Conservation (phyloP, 1,284 basidiomycete genomes). For the Tilletia caries region DNA sequence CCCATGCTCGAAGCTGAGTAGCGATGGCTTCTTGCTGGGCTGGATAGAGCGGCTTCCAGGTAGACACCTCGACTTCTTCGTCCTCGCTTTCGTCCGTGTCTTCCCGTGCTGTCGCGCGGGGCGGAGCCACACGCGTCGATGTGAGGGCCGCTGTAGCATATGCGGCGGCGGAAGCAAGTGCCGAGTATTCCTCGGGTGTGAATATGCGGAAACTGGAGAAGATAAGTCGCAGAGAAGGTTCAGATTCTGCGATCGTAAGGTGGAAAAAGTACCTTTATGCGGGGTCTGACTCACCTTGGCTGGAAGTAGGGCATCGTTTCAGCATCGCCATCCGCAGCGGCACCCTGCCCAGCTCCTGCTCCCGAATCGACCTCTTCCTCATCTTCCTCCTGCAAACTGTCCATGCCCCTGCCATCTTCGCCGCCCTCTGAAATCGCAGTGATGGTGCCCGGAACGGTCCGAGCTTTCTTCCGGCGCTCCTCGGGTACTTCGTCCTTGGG, state of each 20-base stretch:
- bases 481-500: conserved; percentile 18
- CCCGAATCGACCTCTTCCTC: conserved; percentile 20
- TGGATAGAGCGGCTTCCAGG: conserved; percentile 27
- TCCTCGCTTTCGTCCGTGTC: conserved; percentile 14
- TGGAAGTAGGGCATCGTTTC: conserved; percentile 27
- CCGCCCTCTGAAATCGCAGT: neutral
- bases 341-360: neutral
- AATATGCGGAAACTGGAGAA: conserved; percentile 27
- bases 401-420: conserved; percentile 1
- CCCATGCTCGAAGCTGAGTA: conserved; percentile 39
- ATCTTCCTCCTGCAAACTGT: conserved; percentile 2
- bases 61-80: conserved; percentile 13
- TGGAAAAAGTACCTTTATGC: too few species aligned
- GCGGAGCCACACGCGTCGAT: conserved; percentile 26
- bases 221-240: neutral
- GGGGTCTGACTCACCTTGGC: conserved; percentile 22
- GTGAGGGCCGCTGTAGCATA: conserved; percentile 45
- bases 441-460: neutral
- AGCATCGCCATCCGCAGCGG: neutral
- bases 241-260: neutral
- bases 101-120: neutral
- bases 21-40: conserved; percentile 37
- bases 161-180: conserved; percentile 43
- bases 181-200: conserved; percentile 34
- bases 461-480: neutral